A percentile compares a stretch with the other conserved stretches of the same genome.
Conservation (phyloP, 83 land plant species). For the Thuja plicata region DNA sequence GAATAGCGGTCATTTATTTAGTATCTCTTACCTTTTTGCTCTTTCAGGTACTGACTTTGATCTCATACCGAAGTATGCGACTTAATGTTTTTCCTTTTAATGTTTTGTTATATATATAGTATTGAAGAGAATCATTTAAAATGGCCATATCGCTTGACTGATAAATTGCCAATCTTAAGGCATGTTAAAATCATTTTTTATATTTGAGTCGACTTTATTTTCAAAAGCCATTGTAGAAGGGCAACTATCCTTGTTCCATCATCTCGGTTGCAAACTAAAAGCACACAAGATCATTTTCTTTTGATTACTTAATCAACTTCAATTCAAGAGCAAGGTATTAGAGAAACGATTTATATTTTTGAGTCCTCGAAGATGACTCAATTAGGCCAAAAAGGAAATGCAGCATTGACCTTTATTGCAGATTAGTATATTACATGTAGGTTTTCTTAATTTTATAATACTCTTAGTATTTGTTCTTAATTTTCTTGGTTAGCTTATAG, state of each 20-base stretch:
- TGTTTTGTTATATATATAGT: conserved; percentile 3
- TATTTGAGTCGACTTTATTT: background rate
- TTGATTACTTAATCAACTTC: background rate
- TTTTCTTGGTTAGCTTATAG: background rate
- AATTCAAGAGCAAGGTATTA: background rate
- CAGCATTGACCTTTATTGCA: background rate
- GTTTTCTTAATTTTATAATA: background rate
- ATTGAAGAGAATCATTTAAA: background rate
- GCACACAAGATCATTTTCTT: no score
- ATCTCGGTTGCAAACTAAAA: no score
- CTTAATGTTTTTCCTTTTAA: background rate
- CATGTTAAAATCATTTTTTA: background rate
- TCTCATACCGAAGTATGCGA: background rate
- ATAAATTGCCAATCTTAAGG: background rate
- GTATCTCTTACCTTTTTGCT: conserved; percentile 94
- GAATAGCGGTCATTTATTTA: conserved; percentile 92
- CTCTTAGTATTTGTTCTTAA: background rate
- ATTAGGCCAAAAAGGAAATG: background rate
- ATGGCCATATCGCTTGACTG: background rate
- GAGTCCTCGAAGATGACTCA: background rate
- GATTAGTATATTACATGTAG: background rate
- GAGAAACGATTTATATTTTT: background rate
- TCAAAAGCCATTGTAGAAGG: background rate
- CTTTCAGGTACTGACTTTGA: conserved; percentile 70
- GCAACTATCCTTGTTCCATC: background rate